A percentile compares a stretch with the other conserved stretches of the same genome.
phyloP scores from a whole-genome alignment of 768 basidiomycete genomes.

The Nidularia sp. region DNA sequence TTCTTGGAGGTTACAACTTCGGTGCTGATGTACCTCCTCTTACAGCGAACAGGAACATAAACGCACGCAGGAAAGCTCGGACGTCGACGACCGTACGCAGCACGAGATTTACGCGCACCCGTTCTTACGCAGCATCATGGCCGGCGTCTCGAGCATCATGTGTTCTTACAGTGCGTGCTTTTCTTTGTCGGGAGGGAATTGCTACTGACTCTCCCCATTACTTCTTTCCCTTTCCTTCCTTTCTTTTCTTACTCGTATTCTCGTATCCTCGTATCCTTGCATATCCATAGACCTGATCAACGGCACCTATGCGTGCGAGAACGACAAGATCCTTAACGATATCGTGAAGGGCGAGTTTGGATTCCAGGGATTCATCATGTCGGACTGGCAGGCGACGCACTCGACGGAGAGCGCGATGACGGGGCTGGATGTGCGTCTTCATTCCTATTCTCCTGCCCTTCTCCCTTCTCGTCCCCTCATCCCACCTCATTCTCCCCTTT shows the following conservation, averaged over 20 bases:
- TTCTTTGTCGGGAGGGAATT: not conserved
- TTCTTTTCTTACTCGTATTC: no score
- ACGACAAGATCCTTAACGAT: constrained; percentile 65
- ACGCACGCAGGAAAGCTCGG: constrained; percentile 51
- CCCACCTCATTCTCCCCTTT: no score
- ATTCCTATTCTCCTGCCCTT: not conserved
- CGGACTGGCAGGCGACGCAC: constrained; percentile 69
- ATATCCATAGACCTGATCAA: constrained; percentile 60
- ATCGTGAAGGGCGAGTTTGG: constrained; percentile 74
- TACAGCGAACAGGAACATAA: constrained; percentile 66
- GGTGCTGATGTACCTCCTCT: not conserved
- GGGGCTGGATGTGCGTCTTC: constrained; percentile 56
- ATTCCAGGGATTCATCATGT: constrained; percentile 77
- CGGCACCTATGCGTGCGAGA: constrained; percentile 72
- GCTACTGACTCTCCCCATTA: not conserved
- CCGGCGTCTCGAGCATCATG: constrained; percentile 72
- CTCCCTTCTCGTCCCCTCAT: no score
- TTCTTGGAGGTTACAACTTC: not conserved
- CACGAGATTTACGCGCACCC: constrained; percentile 74
- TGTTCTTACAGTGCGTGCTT: constrained; percentile 62
- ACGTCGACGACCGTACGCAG: constrained; percentile 77
- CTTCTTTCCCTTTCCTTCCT: not conserved
- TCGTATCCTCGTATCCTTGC: no score
- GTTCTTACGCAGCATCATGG: constrained; percentile 68
- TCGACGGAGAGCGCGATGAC: constrained; percentile 57